Conservation (phyloP, 768 basidiomycete genomes). For the Boletellus sp. region DNA sequence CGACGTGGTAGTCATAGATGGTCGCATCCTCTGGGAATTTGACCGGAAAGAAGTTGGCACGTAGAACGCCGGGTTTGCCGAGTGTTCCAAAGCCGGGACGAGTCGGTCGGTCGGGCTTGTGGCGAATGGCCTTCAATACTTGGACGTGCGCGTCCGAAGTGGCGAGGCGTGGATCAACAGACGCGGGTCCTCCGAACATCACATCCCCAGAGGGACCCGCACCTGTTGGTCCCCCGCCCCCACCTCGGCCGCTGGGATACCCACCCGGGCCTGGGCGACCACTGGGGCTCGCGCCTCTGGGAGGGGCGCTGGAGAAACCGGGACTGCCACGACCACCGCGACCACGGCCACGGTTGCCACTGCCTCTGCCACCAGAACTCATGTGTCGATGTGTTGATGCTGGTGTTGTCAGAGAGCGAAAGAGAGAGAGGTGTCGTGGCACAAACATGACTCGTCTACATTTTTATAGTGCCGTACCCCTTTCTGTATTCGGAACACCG, state of each 20-base stretch:
- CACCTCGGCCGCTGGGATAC: constrained; percentile 21
- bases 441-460: too few species aligned
- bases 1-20: constrained; percentile 45
- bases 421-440: not conserved
- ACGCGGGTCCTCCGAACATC: constrained; percentile 29
- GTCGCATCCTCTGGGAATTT: constrained; percentile 35
- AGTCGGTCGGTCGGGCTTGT: constrained; percentile 38
- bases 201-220: constrained; percentile 24
- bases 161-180: constrained; percentile 34
- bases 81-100: constrained; percentile 45
- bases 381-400: constrained; percentile 5
- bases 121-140: constrained; percentile 25
- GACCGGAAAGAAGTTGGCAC: constrained; percentile 50
- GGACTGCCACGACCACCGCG: not conserved
- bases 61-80: constrained; percentile 39
- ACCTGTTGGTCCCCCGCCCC: constrained; percentile 26
- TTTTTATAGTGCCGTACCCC: constrained; percentile 5
- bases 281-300: not conserved
- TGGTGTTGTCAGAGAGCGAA: not conserved
- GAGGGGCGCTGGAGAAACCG: not conserved
- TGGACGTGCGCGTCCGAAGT: constrained; percentile 25
- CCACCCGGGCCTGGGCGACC: constrained; percentile 7
- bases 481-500: not conserved
- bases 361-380: constrained; percentile 16
- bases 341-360: not conserved